A percentile compares a stretch with the other conserved stretches of the same genome.
These are phyloP conservation scores for Vaccinium macrocarpon DNA, from an alignment of 148 eudicot genomes.

Conservation along the genomic window DNA sequence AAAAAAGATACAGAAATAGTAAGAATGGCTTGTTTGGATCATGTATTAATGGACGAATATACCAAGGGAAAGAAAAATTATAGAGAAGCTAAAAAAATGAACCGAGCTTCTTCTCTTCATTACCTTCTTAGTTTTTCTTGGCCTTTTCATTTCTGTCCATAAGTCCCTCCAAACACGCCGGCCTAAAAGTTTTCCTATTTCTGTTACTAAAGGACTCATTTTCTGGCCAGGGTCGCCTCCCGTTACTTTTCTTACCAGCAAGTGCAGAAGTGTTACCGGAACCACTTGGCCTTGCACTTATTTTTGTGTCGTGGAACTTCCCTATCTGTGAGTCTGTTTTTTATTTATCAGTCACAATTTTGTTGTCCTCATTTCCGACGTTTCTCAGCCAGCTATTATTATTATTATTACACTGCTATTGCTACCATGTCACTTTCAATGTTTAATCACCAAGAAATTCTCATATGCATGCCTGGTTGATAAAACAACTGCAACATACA, in stretches of 20 bases:
- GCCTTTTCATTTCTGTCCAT: neutral
- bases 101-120: neutral
- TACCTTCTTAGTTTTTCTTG: neutral
- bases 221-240: constrained; percentile 19
- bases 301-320: constrained; percentile 28
- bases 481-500: neutral
- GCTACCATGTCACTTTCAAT: neutral
- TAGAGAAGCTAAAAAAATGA: neutral
- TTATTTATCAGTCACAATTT: neutral
- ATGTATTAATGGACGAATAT: neutral
- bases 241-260: constrained; percentile 26
- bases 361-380: neutral
- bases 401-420: neutral
- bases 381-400: neutral
- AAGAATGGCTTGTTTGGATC: neutral
- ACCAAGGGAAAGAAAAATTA: neutral
- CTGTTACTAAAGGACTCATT: neutral
- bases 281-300: constrained; percentile 27
- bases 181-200: neutral
- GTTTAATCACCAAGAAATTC: neutral
- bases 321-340: constrained; percentile 21
- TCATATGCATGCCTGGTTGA: neutral
- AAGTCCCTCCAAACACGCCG: neutral
- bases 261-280: constrained; percentile 27
- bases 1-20: neutral